Conservation (phyloP, 2,329 filamentous ascomycete genomes). For the Thyridium curvatum region DNA sequence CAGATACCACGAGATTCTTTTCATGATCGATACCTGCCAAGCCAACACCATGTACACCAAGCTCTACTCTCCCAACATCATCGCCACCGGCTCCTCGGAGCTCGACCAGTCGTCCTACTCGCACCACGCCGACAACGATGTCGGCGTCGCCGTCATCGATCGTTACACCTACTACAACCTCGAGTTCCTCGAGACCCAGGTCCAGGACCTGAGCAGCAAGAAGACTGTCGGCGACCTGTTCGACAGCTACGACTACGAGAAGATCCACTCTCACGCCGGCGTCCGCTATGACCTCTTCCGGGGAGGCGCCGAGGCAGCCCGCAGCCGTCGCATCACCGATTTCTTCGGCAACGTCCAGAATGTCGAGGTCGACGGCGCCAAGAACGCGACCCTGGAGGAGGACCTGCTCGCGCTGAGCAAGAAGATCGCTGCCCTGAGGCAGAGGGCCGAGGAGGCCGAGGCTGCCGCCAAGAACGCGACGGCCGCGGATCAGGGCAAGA, state of each 20-base stretch:
- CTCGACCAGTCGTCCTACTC: conserved; percentile 96
- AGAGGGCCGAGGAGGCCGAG: conserved; percentile 35
- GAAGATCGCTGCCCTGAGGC: conserved; percentile 51
- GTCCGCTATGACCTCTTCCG: conserved; percentile 93
- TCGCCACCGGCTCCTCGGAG: conserved; percentile 93
- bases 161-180: conserved; percentile 98
- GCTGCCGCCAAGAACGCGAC: conserved; percentile 11
- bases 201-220: conserved; percentile 79
- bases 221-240: conserved; percentile 91
- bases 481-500: conserved; percentile 11
- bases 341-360: conserved; percentile 99
- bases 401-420: conserved; percentile 72
- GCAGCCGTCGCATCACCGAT: conserved; percentile 81
- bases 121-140: conserved; percentile 96
- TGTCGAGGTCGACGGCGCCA: conserved; percentile 75
- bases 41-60: conserved; percentile 99
- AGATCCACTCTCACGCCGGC: conserved; percentile 90
- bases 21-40: conserved; percentile 99
- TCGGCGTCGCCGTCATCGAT: conserved; percentile 96
- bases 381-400: conserved; percentile 53
- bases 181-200: conserved; percentile 88
- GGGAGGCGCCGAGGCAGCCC: conserved; percentile 70
- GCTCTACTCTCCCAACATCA: conserved; percentile 96
- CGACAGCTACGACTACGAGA: conserved; percentile 88
- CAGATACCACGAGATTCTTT: conserved; percentile 92